These are phyloP conservation scores for Hortiboletus rubellus DNA, from an alignment of 1,284 basidiomycete genomes.

Conservation along the genomic window DNA sequence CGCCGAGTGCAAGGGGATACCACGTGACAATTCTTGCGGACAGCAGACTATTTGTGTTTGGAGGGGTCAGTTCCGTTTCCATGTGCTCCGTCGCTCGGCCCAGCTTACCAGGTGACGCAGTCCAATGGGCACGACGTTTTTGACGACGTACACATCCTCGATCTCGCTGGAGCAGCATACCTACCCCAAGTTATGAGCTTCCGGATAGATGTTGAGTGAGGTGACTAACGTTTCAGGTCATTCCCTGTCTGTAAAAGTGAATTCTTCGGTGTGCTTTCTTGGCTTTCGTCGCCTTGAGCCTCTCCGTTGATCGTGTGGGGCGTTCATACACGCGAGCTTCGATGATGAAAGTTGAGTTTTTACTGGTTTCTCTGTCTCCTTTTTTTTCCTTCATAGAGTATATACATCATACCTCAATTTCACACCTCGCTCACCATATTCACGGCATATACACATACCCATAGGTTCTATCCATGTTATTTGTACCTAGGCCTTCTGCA, in stretches of 20 bases:
- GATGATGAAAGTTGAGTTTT: constrained; percentile 3
- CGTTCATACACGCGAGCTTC: background rate
- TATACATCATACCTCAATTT: constrained; percentile 28
- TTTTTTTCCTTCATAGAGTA: constrained; percentile 16
- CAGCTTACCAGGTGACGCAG: constrained; percentile 4
- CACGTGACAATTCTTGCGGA: constrained; percentile 82
- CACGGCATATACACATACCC: constrained; percentile 30
- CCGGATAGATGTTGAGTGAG: constrained; percentile 32
- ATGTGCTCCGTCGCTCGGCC: background rate
- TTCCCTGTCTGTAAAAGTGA: background rate
- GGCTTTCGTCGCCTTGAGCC: background rate
- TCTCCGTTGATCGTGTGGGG: constrained; percentile 20
- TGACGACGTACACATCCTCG: constrained; percentile 83
- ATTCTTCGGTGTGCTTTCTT: background rate
- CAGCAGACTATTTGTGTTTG: constrained; percentile 82
- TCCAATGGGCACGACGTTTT: constrained; percentile 82
- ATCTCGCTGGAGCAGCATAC: constrained; percentile 86
- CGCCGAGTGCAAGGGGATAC: constrained; percentile 79
- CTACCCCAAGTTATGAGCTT: constrained; percentile 90
- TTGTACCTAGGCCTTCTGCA: constrained; percentile 9
- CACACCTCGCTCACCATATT: constrained; percentile 23
- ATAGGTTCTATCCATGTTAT: constrained; percentile 9
- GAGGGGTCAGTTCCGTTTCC: constrained; percentile 49
- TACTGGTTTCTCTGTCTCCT: background rate
- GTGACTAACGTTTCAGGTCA: background rate